Evolutionary conservation across 768 basidiomycete species (phyloP).

Genomic region (Hypholoma sublateritium): DNA sequence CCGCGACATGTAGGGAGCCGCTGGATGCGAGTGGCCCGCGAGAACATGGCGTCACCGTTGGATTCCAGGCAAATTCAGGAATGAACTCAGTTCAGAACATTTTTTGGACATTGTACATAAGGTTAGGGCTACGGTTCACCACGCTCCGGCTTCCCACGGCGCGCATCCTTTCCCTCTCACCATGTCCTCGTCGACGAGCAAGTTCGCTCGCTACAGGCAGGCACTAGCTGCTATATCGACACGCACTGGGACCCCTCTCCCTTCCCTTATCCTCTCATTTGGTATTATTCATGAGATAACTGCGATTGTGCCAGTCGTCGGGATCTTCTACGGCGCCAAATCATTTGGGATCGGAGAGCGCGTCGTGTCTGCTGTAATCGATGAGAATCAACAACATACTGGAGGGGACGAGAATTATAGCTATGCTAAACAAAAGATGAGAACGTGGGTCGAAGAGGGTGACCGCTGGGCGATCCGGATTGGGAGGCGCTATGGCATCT

Average conservation of each 20-base stretch:
- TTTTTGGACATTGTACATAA: slow-evolving; percentile 2
- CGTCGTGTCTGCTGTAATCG: slow-evolving; percentile 45
- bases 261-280: slow-evolving; percentile 79
- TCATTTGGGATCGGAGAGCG: slow-evolving; percentile 67
- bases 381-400: slow-evolving; percentile 11
- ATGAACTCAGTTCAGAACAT: slow-evolving; percentile 1
- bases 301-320: slow-evolving; percentile 72
- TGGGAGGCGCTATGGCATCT: slow-evolving; percentile 75
- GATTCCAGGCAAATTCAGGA: not conserved
- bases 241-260: slow-evolving; percentile 71
- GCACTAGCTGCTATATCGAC: slow-evolving; percentile 60
- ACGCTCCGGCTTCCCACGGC: not conserved
- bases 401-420: not conserved
- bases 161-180: not conserved
- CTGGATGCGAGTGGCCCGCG: not conserved
- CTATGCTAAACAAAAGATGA: slow-evolving; percentile 45
- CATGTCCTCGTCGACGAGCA: slow-evolving; percentile 25
- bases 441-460: slow-evolving; percentile 76
- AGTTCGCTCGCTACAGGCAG: slow-evolving; percentile 48
- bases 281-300: slow-evolving; percentile 84
- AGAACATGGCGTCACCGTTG: slow-evolving; percentile 2
- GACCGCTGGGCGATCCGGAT: slow-evolving; percentile 68
- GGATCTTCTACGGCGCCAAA: slow-evolving; percentile 70
- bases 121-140: slow-evolving; percentile 9
- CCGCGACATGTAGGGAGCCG: not conserved